Base-by-base conservation (phyloP, 768 basidiomycete species). In the Serpula lacrymans region DNA sequence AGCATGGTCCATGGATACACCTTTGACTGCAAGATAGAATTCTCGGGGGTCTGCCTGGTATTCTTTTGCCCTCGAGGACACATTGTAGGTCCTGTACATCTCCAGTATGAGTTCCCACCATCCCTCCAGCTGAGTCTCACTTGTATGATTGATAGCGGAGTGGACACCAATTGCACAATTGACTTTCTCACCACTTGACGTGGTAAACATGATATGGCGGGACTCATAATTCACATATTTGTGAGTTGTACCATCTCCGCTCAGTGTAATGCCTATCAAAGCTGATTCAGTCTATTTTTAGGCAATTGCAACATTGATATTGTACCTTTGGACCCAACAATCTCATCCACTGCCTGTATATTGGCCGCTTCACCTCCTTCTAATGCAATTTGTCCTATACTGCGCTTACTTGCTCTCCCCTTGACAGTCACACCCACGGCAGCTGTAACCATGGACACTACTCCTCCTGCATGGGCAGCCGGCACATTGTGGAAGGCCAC, bases 111-210 rank as follows among this genome's bases (percentile, higher is more conserved):
- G 5, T 3, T 21, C 16, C 13, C 26, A 21, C 50, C 47, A 52
- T 16, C 44, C 45, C 4, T 16, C 29, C n/a, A 58, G 22, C 42
- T 59, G 57, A 4, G 39, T 49, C 26, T 55, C 52, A 14, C 58
- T 62, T 0, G 59, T 52, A 38, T 62, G 61, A 29, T 59, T 44
- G 25, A 40, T 14, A 21, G 47, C 40, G 4, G 47, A 42, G 28
- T 31, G 20, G 22, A 51, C 20, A 8, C 23, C 17, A 27, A 48
- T n/a, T 10, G 42, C 18, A n/a, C 13, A 13, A 27, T 13, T 29
- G n/a, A 12, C 12, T 29, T 33, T 33, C 7, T 6, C 6, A 33
- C n/a, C 6, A 33, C 25, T n/a, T 10, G 41, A 24, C 14, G 33
- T 22, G 12, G 16, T 16, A 5, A 46, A 20, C 8, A 24, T 41